Evolutionary conservation across 371 early-diverging fungal genomes (phyloP), one percentile per base, ranked within the genome.

Genomic region (Actinomucor elegans): DNA sequence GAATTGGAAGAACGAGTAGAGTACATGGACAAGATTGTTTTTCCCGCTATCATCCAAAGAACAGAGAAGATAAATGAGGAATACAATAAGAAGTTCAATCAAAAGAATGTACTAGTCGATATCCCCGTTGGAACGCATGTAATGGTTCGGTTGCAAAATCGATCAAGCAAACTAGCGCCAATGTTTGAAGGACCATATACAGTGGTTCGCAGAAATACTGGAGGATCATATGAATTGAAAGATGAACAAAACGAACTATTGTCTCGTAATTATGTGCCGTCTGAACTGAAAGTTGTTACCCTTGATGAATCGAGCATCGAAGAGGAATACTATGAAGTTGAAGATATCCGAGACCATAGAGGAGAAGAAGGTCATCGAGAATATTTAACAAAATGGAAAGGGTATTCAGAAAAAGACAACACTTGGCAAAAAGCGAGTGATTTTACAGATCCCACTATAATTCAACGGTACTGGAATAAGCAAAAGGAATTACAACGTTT

Each of bases 211-310:
- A 51, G 23, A n/a, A 58, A 18, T 5, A 4, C 32, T 28, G 58
- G 48, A 12, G 40, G 47, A 1, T 17, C 52, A 2, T 58, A 58
- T 17, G 37, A 26, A 0, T 24, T 59, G 7, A 47, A 59, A 18
- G 42, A 46, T 34, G 52, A 59, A 23, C n/a, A 12, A 27, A 36
- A 26, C 35, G 43, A 52, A 15, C 8, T 59, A 9, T 20, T 59
- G 2, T 43, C 41, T 31, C 38, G 48, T 15, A 26, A 57, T 15
- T 57, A 57, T 32, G 29, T 15, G 10, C 47, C 52, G 1, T 51
- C 47, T 6, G 58, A 57, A 51, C 27, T 57, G 14, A 57, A 57
- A 21, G 18, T 51, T 0, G 35, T 57, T 7, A 45, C 17, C 10
- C 28, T 51, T 10, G 52, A 57, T 38, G 51, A 57, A 14, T 8